These are phyloP conservation scores for Phaseolus lunatus DNA, from an alignment of 306 rosid genomes.

Conservation along the genomic window DNA sequence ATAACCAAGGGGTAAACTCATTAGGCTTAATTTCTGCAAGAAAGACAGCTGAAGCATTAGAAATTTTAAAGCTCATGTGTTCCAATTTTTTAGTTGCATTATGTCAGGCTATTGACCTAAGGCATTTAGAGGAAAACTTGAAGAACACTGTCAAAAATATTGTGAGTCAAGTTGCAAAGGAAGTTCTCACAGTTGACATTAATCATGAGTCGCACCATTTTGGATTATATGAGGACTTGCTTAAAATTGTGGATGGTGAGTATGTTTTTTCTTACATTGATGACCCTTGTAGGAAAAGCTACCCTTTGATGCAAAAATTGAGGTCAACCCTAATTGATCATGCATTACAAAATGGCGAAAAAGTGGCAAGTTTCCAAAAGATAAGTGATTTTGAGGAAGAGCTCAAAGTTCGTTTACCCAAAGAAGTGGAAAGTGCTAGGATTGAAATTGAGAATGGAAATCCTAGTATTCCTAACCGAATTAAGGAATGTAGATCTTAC, in stretches of 20 bases:
- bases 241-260: not conserved
- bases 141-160: not conserved
- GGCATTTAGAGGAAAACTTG: not conserved
- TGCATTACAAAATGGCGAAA: not conserved
- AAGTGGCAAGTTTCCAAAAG: not conserved
- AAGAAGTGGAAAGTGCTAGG: not conserved
- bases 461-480: not conserved
- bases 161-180: not conserved
- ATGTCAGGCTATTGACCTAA: not conserved
- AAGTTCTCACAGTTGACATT: not conserved
- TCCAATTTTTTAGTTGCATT: not conserved
- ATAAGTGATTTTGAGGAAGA: not conserved
- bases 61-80: not conserved
- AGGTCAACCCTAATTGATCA: not conserved
- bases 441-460: not conserved
- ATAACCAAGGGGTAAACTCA: not conserved
- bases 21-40: not conserved
- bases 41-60: not conserved
- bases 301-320: not conserved
- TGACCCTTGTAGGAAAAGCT: not conserved
- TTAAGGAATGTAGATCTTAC: not conserved
- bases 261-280: not conserved
- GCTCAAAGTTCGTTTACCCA: not conserved
- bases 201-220: not conserved
- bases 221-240: not conserved